These are phyloP conservation scores for Digitaria exilis DNA, from an alignment of 202 grass and related monocot species.

Conservation along the genomic window DNA sequence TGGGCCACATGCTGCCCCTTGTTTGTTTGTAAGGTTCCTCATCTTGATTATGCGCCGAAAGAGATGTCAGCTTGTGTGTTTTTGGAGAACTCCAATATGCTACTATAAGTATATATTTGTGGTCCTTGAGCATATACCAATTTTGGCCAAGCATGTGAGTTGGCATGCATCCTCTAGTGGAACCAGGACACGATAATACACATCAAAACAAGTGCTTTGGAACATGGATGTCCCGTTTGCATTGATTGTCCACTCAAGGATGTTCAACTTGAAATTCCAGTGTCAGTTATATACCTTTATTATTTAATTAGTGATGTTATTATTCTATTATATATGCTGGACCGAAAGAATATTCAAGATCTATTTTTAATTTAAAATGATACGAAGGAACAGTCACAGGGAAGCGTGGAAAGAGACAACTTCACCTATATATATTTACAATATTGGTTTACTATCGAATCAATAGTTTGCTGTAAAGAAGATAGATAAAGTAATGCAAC, in stretches of 20 bases:
- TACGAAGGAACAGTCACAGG: neutral
- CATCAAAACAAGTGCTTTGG: conserved; percentile 3
- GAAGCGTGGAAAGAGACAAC: neutral
- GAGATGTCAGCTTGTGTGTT: conserved; percentile 54
- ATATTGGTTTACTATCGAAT: neutral
- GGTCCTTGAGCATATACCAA: conserved; percentile 45
- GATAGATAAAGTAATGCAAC: neutral
- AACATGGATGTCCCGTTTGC: conserved; percentile 1
- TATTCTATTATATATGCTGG: neutral
- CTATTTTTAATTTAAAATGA: neutral
- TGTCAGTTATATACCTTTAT: neutral
- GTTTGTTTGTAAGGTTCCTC: conserved; percentile 48
- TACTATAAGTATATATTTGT: conserved; percentile 42
- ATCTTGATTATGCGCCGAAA: conserved; percentile 59
- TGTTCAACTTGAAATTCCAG: neutral
- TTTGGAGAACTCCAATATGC: conserved; percentile 50
- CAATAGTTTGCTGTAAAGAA: neutral
- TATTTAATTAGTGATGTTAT: neutral
- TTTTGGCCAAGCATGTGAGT: conserved; percentile 53
- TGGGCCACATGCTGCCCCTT: conserved; percentile 31
- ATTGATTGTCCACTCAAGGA: neutral
- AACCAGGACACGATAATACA: conserved; percentile 30
- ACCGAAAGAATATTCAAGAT: neutral
- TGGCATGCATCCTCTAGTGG: conserved; percentile 50
- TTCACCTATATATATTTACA: neutral